Evolutionary conservation across 2,329 filamentous ascomycete genomes (phyloP).

Genomic region (Botryotinia calthae): DNA sequence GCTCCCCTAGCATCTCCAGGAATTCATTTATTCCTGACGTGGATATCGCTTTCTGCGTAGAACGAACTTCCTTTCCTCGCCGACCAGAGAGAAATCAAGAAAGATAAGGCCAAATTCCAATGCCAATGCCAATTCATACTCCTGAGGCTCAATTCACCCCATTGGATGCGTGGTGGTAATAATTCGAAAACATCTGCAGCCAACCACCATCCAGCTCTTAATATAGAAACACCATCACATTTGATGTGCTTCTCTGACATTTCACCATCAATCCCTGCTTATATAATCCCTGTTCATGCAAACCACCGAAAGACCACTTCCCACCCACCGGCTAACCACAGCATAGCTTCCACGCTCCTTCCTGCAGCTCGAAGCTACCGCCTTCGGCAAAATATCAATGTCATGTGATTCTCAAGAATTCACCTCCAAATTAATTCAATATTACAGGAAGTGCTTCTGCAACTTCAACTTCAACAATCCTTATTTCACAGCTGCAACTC

Average conservation of each 20-base stretch:
- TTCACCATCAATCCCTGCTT: background rate
- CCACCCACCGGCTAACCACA: background rate
- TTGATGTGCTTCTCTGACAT: too few relatives aligned
- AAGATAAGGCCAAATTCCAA: background rate
- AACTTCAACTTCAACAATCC: background rate
- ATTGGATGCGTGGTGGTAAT: too few relatives aligned
- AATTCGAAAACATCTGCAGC: background rate
- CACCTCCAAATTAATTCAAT: background rate
- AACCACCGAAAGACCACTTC: background rate
- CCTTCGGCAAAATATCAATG: background rate
- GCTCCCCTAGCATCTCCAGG: background rate
- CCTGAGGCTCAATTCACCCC: background rate
- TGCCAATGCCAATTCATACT: background rate
- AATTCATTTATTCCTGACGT: background rate
- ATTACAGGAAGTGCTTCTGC: background rate
- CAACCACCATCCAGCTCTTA: background rate
- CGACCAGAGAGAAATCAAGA: background rate
- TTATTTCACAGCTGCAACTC: background rate
- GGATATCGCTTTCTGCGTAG: background rate
- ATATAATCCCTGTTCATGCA: slow-evolving; percentile 3
- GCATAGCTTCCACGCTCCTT: background rate
- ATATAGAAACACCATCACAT: background rate
- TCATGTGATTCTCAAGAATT: slow-evolving; percentile 13
- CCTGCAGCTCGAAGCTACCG: slow-evolving; percentile 3
- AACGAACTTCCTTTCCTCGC: background rate